Evolutionary conservation across 768 basidiomycete species (phyloP).

Genomic region (Podaxis carcinomalis): DNA sequence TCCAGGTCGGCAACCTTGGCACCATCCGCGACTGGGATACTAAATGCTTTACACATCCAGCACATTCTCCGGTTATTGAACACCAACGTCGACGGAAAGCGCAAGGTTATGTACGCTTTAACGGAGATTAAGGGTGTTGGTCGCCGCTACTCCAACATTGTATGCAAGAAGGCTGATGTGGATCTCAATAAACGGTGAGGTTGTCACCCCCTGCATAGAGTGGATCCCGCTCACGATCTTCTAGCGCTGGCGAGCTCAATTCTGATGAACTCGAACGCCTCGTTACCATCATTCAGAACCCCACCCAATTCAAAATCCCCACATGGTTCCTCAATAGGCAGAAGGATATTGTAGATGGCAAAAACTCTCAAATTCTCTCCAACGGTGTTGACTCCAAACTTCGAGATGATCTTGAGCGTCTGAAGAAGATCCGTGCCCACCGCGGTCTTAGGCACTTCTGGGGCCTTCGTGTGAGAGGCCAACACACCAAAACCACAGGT

Average conservation of each 20-base stretch:
- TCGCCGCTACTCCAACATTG: conserved; percentile 96
- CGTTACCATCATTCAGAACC: conserved; percentile 99
- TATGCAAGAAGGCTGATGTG: conserved; percentile 99
- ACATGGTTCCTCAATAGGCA: conserved; percentile 99
- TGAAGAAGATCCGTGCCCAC: conserved; percentile 99
- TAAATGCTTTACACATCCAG: conserved; percentile 33
- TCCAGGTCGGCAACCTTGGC: conserved; percentile 58
- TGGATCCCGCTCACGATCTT: neutral
- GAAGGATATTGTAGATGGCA: conserved; percentile 96
- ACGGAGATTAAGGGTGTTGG: conserved; percentile 99
- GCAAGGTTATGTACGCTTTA: conserved; percentile 99
- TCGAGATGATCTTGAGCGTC: conserved; percentile 94
- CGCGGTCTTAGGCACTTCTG: conserved; percentile 90
- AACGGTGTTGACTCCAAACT: conserved; percentile 97
- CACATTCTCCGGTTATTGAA: conserved; percentile 99
- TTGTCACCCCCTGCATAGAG: neutral
- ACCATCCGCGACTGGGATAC: neutral
- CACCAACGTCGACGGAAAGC: conserved; percentile 99
- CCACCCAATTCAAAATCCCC: conserved; percentile 99
- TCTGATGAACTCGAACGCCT: conserved; percentile 99
- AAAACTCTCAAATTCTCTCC: conserved; percentile 92
- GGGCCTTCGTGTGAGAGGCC: conserved; percentile 94
- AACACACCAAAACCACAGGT: conserved; percentile 99
- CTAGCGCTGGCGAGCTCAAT: conserved; percentile 97
- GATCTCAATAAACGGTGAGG: conserved; percentile 96